phyloP scores from a whole-genome alignment of 2,329 filamentous ascomycete species.

The Tolypocladium amazonense region DNA sequence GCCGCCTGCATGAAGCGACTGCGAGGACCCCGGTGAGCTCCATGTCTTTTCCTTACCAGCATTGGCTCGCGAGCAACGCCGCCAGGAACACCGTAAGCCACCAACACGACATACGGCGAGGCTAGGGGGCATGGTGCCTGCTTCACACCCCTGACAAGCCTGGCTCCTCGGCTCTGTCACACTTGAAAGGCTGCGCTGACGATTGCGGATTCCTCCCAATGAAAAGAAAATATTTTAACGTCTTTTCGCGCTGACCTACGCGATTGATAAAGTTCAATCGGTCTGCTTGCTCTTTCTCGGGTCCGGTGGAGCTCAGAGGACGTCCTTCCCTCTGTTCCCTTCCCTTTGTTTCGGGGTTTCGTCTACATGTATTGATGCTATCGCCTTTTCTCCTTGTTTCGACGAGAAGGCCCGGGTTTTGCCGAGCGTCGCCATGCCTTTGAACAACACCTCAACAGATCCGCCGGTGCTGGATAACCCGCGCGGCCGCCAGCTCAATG shows the following conservation, averaged over 20 bases:
- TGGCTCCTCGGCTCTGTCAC: not conserved
- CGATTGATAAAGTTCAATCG: not conserved
- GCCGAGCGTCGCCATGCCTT: not conserved
- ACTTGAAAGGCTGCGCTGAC: not conserved
- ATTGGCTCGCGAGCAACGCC: not conserved
- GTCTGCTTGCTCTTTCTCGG: not conserved
- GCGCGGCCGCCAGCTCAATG: not conserved
- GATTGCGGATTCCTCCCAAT: not conserved
- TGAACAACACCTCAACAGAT: not conserved
- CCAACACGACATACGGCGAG: not conserved
- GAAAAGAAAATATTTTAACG: not conserved
- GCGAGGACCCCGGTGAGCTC: not conserved
- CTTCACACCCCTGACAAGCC: not conserved
- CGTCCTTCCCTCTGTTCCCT: not conserved
- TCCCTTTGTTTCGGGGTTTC: not conserved
- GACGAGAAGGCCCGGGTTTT: not conserved
- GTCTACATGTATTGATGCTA: not conserved
- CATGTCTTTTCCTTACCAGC: not conserved
- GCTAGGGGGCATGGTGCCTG: not conserved
- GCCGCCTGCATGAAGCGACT: not conserved
- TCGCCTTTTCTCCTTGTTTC: too few relatives aligned
- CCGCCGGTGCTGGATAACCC: not conserved
- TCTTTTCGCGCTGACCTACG: not conserved
- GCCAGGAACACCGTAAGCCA: not conserved
- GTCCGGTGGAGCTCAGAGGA: not conserved